These are phyloP conservation scores for Priceomyces medius DNA, from an alignment of 805 yeast species.

Conservation along the genomic window DNA sequence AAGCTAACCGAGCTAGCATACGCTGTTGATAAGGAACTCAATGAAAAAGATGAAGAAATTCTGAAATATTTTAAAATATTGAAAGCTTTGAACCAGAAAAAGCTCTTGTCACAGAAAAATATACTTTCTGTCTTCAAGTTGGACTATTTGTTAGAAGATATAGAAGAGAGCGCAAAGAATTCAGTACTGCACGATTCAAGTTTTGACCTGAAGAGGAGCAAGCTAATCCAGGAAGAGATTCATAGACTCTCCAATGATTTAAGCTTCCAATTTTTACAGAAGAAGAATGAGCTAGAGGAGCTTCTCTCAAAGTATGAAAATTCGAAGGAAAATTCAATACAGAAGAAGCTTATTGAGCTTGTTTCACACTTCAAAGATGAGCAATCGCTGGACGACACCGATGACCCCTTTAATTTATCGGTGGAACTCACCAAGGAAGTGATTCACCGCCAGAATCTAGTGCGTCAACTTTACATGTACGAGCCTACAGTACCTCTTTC, in stretches of 20 bases:
- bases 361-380: slow-evolving; percentile 1
- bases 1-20: slow-evolving; percentile 39
- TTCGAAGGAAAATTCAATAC: background rate
- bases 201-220: slow-evolving; percentile 28
- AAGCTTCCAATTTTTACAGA: slow-evolving; percentile 32
- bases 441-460: slow-evolving; percentile 18
- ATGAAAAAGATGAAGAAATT: slow-evolving; percentile 34
- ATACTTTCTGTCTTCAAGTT: slow-evolving; percentile 29
- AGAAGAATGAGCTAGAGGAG: slow-evolving; percentile 27
- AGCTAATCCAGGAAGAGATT: slow-evolving; percentile 41
- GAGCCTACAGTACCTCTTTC: slow-evolving; percentile 23
- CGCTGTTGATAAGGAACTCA: slow-evolving; percentile 37
- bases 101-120: slow-evolving; percentile 27
- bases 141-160: slow-evolving; percentile 32
- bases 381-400: slow-evolving; percentile 7
- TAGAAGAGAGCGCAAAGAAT: slow-evolving; percentile 9
- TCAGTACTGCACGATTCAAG: slow-evolving; percentile 9
- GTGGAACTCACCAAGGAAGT: slow-evolving; percentile 28
- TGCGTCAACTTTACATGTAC: slow-evolving; percentile 15
- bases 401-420: slow-evolving; percentile 20
- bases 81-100: slow-evolving; percentile 21
- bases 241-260: slow-evolving; percentile 39
- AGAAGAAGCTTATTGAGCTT: background rate
- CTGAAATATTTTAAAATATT: slow-evolving; percentile 25
- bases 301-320: slow-evolving; percentile 1